These are phyloP conservation scores for Phytopythium kandeliae DNA, from an alignment of 352 stramenopile species.

Conservation along the genomic window DNA sequence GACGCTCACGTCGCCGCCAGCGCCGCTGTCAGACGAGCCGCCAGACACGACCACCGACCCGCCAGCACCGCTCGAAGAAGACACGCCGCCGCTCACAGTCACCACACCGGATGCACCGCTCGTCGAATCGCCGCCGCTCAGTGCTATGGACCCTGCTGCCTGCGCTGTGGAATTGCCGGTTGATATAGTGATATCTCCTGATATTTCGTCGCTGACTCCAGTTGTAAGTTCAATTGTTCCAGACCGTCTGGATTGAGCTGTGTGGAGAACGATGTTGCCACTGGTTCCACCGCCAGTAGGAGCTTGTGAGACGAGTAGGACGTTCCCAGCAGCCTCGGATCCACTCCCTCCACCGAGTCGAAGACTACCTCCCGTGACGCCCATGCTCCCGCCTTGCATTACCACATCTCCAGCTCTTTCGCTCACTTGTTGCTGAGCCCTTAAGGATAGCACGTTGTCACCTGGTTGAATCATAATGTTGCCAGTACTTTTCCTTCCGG, in stretches of 20 bases:
- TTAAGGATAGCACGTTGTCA: neutral
- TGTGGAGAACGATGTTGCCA: neutral
- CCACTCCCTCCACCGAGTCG: conserved; percentile 1
- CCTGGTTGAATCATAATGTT: conserved; percentile 4
- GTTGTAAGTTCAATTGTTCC: neutral
- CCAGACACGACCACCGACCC: conserved; percentile 1
- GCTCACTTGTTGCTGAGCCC: neutral
- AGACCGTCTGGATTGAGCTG: neutral
- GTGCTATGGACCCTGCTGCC: neutral
- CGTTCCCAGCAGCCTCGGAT: neutral
- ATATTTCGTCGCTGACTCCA: neutral
- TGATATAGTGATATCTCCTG: neutral
- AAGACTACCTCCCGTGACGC: conserved; percentile 5
- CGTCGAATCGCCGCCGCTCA: neutral
- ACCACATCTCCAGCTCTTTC: neutral
- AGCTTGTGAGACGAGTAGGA: neutral
- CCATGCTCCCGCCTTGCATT: conserved; percentile 8
- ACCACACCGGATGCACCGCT: neutral
- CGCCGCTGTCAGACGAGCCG: neutral
- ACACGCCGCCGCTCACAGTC: neutral
- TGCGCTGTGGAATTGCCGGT: neutral
- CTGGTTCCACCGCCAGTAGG: neutral
- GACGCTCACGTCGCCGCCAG: conserved; percentile 1
- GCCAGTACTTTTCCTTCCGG: neutral
- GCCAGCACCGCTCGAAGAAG: conserved; percentile 1